phyloP scores from a whole-genome alignment of 2,329 filamentous ascomycete genomes.

The Nemania bipapillata region DNA sequence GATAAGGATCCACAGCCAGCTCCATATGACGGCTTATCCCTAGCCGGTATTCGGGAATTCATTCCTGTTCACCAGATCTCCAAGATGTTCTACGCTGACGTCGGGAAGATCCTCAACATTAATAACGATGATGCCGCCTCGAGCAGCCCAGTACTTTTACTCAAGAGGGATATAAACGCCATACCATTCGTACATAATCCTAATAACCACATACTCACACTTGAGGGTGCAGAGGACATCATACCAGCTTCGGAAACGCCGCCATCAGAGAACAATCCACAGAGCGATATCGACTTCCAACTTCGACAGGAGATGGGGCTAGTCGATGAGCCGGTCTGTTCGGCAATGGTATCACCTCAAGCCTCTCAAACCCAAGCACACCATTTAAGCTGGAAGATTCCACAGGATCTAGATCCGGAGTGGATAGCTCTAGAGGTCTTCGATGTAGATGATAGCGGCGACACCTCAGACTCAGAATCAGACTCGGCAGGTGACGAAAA shows the following conservation, averaged over 20 bases:
- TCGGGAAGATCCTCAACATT: constrained; percentile 88
- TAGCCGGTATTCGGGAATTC: constrained; percentile 63
- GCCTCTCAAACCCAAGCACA: constrained; percentile 10
- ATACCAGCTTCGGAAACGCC: constrained; percentile 40
- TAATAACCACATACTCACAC: constrained; percentile 49
- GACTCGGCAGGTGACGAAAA: constrained; percentile 35
- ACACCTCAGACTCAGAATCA: constrained; percentile 49
- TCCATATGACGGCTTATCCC: constrained; percentile 56
- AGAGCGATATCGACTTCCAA: constrained; percentile 61
- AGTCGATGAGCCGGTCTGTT: constrained; percentile 8
- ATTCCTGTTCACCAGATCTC: constrained; percentile 72
- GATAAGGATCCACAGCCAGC: constrained; percentile 46
- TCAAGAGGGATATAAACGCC: constrained; percentile 77
- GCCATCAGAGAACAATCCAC: constrained; percentile 51
- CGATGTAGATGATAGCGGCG: constrained; percentile 64
- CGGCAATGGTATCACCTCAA: constrained; percentile 13
- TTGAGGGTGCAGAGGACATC: constrained; percentile 35
- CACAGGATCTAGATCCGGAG: constrained; percentile 81
- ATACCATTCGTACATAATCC: constrained; percentile 60
- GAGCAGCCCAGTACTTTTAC: constrained; percentile 77
- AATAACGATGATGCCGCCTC: constrained; percentile 66
- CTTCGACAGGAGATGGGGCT: constrained; percentile 54
- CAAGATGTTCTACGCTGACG: constrained; percentile 94
- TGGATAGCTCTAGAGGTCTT: constrained; percentile 94
- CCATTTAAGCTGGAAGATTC: constrained; percentile 66